Evolutionary conservation across 495 filamentous ascomycete genomes (phyloP).

Genomic region (Schizothecium vesticola): DNA sequence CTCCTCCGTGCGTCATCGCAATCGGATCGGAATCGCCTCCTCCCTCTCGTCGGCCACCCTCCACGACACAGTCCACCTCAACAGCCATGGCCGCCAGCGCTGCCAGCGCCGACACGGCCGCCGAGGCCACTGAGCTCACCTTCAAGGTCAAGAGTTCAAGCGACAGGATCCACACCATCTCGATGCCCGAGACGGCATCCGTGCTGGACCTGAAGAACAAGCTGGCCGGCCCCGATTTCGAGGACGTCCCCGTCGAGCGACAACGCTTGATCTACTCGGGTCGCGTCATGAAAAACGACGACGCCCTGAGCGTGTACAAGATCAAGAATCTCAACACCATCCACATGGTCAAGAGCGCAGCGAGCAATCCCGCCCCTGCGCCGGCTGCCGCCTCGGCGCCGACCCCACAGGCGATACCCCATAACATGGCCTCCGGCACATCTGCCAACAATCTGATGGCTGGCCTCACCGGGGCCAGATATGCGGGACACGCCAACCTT

Average conservation of each 20-base stretch:
- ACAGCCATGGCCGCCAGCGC: slow-evolving; percentile 37
- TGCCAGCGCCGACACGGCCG: slow-evolving; percentile 46
- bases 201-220: slow-evolving; percentile 86
- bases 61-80: neutral
- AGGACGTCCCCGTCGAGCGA: slow-evolving; percentile 75
- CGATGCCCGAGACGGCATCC: slow-evolving; percentile 67
- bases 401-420: slow-evolving; percentile 61
- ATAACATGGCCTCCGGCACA: slow-evolving; percentile 87
- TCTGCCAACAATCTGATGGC: slow-evolving; percentile 80
- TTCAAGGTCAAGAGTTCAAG: slow-evolving; percentile 91
- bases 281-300: slow-evolving; percentile 88
- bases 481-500: slow-evolving; percentile 85
- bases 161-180: slow-evolving; percentile 78
- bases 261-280: slow-evolving; percentile 97
- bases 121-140: slow-evolving; percentile 57
- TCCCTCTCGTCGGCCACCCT: neutral
- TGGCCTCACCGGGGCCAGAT: slow-evolving; percentile 86
- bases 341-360: slow-evolving; percentile 92
- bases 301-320: slow-evolving; percentile 80
- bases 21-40: neutral
- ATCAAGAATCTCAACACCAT: slow-evolving; percentile 94
- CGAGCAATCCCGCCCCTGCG: slow-evolving; percentile 73
- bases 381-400: slow-evolving; percentile 48
- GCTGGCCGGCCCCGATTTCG: slow-evolving; percentile 71
- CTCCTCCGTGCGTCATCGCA: slow-evolving; percentile 13